Percentiles rank a stretch among this genome's conserved stretches.
phyloP scores from a whole-genome alignment of 2,329 filamentous ascomycete species.

The Claviceps digitariae region DNA sequence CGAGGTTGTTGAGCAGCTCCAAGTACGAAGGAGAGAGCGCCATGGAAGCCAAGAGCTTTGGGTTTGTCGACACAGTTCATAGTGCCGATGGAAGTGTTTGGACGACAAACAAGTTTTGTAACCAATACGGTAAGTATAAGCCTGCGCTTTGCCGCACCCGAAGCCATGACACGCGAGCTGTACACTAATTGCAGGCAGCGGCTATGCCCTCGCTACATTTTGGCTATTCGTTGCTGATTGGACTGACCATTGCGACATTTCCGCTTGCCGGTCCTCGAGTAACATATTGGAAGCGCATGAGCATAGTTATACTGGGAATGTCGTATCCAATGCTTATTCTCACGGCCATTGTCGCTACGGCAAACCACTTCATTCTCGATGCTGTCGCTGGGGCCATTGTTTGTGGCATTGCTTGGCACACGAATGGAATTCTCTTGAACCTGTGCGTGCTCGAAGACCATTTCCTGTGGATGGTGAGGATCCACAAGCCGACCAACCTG shows the following conservation, averaged over 20 bases:
- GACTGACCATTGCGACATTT: constrained; percentile 53
- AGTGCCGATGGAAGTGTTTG: constrained; percentile 42
- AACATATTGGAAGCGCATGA: constrained; percentile 34
- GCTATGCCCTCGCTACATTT: constrained; percentile 68
- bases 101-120: constrained; percentile 55
- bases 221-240: constrained; percentile 61
- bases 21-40: constrained; percentile 41
- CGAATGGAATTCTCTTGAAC: constrained; percentile 43
- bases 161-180: not conserved
- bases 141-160: not conserved
- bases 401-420: constrained; percentile 49
- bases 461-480: constrained; percentile 47
- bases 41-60: constrained; percentile 44
- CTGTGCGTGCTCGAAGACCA: constrained; percentile 54
- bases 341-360: constrained; percentile 55
- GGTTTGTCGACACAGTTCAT: constrained; percentile 50
- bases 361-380: constrained; percentile 62
- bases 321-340: constrained; percentile 53
- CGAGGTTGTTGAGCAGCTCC: constrained; percentile 43
- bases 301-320: constrained; percentile 35
- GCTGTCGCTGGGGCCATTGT: constrained; percentile 55
- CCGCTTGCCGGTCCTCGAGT: constrained; percentile 43
- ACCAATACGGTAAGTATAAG: constrained; percentile 49
- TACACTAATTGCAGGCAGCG: constrained; percentile 24
- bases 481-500: constrained; percentile 47